Evolutionary conservation across 2,329 filamentous ascomycete genomes (phyloP).

Genomic region (Aspergillus fumigatus): DNA sequence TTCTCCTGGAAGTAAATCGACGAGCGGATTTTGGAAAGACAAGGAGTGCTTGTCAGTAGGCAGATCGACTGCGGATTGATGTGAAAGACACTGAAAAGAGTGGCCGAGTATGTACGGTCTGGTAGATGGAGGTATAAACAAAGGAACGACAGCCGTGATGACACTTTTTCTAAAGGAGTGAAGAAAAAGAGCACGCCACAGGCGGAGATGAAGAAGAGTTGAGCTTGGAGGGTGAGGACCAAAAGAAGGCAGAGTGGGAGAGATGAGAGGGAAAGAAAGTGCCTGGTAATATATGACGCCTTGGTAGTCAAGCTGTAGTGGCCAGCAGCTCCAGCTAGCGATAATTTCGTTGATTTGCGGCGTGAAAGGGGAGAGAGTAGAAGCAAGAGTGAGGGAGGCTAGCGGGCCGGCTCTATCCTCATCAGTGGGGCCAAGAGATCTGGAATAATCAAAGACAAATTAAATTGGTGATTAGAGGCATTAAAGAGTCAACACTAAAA

Average conservation of each 20-base stretch:
- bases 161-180: slow-evolving; percentile 30
- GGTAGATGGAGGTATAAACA: slow-evolving; percentile 12
- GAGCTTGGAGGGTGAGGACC: slow-evolving; percentile 9
- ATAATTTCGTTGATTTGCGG: background rate
- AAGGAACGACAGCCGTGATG: slow-evolving; percentile 31
- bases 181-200: slow-evolving; percentile 22
- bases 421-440: slow-evolving; percentile 18
- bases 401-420: slow-evolving; percentile 7
- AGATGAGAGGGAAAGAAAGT: slow-evolving; percentile 4
- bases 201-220: slow-evolving; percentile 13
- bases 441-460: slow-evolving; percentile 17
- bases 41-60: slow-evolving; percentile 13
- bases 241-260: slow-evolving; percentile 14
- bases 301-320: slow-evolving; percentile 8
- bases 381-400: too few relatives aligned
- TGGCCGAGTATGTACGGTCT: slow-evolving; percentile 9
- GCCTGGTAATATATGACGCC: slow-evolving; percentile 14
- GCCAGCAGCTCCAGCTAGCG: slow-evolving; percentile 6
- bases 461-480: slow-evolving; percentile 2
- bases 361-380: slow-evolving; percentile 9
- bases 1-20: slow-evolving; percentile 35
- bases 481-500: background rate
- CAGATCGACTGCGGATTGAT: slow-evolving; percentile 33
- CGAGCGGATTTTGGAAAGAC: slow-evolving; percentile 8
- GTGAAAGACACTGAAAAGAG: background rate